phyloP scores from a whole-genome alignment of 1,139 yeast genomes.

The Kluyveromyces marxianus region DNA sequence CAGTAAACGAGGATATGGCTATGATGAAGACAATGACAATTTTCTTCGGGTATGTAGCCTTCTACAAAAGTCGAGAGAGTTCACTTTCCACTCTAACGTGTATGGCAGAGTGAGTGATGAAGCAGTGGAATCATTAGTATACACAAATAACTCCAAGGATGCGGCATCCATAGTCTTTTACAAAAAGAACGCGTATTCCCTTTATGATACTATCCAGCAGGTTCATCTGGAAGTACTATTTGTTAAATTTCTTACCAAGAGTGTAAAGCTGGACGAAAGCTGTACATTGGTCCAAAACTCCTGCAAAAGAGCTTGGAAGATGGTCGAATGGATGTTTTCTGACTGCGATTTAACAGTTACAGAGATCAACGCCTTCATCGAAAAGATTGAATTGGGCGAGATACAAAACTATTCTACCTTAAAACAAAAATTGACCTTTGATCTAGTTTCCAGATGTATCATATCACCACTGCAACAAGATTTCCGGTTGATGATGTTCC shows the following conservation, averaged over 20 bases:
- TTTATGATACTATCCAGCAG: slow-evolving; percentile 11
- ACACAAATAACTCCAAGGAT: not conserved
- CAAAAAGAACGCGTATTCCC: slow-evolving; percentile 6
- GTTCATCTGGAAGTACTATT: slow-evolving; percentile 9
- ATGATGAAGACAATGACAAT: slow-evolving; percentile 8
- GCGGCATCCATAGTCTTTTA: slow-evolving; percentile 3
- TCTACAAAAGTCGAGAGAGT: slow-evolving; percentile 8
- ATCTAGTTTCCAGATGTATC: slow-evolving; percentile 7
- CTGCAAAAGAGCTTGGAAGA: slow-evolving; percentile 7
- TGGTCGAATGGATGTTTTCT: slow-evolving; percentile 9
- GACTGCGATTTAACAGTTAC: not conserved
- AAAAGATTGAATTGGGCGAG: slow-evolving; percentile 6
- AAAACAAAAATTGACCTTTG: not conserved
- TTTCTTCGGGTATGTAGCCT: slow-evolving; percentile 6
- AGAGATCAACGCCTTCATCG: slow-evolving; percentile 5
- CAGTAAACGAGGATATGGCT: not conserved
- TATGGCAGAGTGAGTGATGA: slow-evolving; percentile 6
- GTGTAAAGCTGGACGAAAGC: slow-evolving; percentile 1
- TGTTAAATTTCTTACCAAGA: slow-evolving; percentile 4
- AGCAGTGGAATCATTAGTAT: no score
- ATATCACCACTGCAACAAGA: slow-evolving; percentile 7
- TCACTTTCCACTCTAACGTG: slow-evolving; percentile 6
- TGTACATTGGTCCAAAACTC: slow-evolving; percentile 8
- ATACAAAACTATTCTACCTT: slow-evolving; percentile 7
- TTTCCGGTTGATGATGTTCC: slow-evolving; percentile 11